Base-by-base conservation (phyloP, 2,329 filamentous ascomycete genomes). In the Calonectria fujianensis region DNA sequence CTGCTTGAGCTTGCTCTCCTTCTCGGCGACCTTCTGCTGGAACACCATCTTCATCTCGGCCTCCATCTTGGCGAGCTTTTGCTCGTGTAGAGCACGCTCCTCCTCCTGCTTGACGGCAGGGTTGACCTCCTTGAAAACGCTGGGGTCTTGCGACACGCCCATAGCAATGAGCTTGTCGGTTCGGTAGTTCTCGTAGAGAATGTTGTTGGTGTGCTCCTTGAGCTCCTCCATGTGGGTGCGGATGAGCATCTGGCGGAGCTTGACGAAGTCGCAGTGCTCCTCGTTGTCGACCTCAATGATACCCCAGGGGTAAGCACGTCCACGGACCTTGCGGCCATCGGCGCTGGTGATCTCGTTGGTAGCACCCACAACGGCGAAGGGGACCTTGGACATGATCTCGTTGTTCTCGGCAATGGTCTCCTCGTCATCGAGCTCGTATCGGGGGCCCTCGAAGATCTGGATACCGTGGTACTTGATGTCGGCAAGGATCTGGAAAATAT, bases 11-110 rank as follows among this genome's bases (percentile, higher is more conserved):
- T 99, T 99, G 92, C 95, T 98, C 89, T 99, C 97, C 91, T 99
- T 99, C 88, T 99, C 97, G 80, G 95, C 93, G 39, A 99, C 97
- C 94, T 99, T 99, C 87, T 99, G 97, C 87, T 98, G 97, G 95
- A 99, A 99, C 81, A 99, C 97, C 95, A 98, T 98, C 95, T 99
- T 99, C 97, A 99, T 99, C 88, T 99, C 97, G 84, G 96, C 93
- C 88, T 99, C 97, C 97, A 99, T 99, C 95, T 99, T 99, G 87
- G 96, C 95, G 82, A 99, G 95, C 91, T 99, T 99, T 91, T 98
- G 96, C 89, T 99, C 97, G 91, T 99, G 97, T 81, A 99, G 91
- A 78, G 95, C 94, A 83, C 97, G 95, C 91, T 99, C 97, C 89
- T 99, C 97, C 87, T 99, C 97, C 89, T 99, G 97, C 94, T 99